These are phyloP conservation scores for Tolypocladium capitatum DNA, from an alignment of 2,329 filamentous ascomycete species.

Conservation along the genomic window DNA sequence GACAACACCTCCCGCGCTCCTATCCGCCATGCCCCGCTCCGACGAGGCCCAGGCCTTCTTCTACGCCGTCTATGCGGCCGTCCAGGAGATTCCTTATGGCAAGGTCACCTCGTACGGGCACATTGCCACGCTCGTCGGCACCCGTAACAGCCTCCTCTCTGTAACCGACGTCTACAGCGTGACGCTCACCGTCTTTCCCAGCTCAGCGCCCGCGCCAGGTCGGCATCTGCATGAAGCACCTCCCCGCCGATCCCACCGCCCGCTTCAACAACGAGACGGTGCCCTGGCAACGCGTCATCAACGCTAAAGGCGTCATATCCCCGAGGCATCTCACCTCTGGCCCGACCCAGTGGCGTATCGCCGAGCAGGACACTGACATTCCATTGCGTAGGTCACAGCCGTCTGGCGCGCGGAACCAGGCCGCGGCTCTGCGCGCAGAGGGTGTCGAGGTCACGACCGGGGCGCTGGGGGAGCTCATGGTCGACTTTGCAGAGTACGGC, in stretches of 20 bases:
- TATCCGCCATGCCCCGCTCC: conserved; percentile 46
- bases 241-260: conserved; percentile 40
- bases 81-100: conserved; percentile 73
- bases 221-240: conserved; percentile 77
- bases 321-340: conserved; percentile 43
- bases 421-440: conserved; percentile 34
- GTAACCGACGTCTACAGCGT: not conserved
- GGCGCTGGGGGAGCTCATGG: conserved; percentile 36
- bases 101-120: conserved; percentile 82
- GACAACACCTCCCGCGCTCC: not conserved
- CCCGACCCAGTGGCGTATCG: not conserved
- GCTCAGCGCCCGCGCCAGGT: conserved; percentile 71
- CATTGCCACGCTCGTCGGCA: conserved; percentile 59
- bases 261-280: conserved; percentile 66
- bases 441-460: conserved; percentile 36
- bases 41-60: conserved; percentile 68
- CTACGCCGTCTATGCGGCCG: conserved; percentile 63
- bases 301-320: conserved; percentile 74
- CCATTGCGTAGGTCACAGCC: conserved; percentile 29
- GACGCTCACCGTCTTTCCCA: conserved; percentile 15
- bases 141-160: conserved; percentile 38
- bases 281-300: conserved; percentile 91
- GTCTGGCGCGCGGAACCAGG: conserved; percentile 35
- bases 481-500: conserved; percentile 37
- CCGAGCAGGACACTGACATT: not conserved